phyloP scores from a whole-genome alignment of 139 green algal species.

The Closterium sp. region DNA sequence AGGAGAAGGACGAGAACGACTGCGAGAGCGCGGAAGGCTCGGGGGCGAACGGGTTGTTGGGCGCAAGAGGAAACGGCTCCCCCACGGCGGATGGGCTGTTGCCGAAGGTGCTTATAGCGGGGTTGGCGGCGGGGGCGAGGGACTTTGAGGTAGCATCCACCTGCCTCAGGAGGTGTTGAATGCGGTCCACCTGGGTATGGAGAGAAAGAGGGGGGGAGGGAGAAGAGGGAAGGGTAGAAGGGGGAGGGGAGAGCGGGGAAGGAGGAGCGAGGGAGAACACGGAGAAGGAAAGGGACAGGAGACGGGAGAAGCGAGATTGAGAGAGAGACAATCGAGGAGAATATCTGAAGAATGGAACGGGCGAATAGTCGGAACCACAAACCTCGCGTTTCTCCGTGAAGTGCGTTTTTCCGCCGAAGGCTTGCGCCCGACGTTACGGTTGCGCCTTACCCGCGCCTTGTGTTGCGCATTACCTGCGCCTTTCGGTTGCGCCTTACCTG shows the following conservation, averaged over 20 bases:
- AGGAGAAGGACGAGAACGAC: not conserved
- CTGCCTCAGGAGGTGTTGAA: not conserved
- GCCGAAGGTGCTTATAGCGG: not conserved
- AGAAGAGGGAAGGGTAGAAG: not conserved
- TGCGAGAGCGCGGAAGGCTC: not conserved
- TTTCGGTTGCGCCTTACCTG: not conserved
- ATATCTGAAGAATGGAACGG: not conserved
- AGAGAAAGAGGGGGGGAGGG: not conserved
- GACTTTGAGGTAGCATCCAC: not conserved
- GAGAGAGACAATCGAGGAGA: not conserved
- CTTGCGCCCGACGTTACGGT: no score
- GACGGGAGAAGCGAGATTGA: not conserved
- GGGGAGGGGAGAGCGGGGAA: no score
- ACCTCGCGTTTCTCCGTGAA: no score
- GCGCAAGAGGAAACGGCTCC: not conserved
- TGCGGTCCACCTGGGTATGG: not conserved
- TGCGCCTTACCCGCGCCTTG: no score
- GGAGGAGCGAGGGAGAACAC: not conserved
- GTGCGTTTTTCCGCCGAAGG: no score
- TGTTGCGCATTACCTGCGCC: not conserved
- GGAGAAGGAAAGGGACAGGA: not conserved
- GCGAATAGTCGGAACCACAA: no score
- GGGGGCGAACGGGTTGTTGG: not conserved
- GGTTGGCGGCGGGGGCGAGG: not conserved
- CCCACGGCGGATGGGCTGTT: not conserved